phyloP scores from a whole-genome alignment of 208 protist genomes.

The Leishmania major region DNA sequence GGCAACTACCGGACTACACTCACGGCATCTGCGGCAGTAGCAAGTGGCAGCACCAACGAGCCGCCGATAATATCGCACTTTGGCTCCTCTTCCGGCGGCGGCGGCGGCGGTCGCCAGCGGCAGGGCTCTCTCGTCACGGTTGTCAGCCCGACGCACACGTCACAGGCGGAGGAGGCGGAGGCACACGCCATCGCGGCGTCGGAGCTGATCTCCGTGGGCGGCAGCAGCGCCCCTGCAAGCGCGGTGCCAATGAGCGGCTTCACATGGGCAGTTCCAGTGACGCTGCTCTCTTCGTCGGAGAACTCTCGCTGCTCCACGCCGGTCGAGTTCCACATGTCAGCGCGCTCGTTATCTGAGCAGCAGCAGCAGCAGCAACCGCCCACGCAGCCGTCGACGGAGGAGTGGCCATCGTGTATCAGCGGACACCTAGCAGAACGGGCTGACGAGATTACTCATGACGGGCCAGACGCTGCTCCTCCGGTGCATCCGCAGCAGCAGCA shows the following conservation, averaged over 20 bases:
- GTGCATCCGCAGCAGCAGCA: background rate
- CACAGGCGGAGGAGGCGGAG: background rate
- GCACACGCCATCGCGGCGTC: constrained; percentile 1
- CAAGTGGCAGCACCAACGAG: background rate
- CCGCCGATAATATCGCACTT: background rate
- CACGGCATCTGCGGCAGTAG: background rate
- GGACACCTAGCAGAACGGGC: background rate
- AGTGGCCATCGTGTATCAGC: background rate
- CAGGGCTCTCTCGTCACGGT: constrained; percentile 18
- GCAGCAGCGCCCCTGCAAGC: background rate
- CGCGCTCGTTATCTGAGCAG: background rate
- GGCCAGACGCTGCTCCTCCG: background rate
- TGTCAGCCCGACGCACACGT: constrained; percentile 21
- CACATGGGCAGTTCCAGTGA: background rate
- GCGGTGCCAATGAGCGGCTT: background rate
- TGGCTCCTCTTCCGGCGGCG: background rate
- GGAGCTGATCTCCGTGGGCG: background rate
- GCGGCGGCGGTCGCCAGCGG: constrained; percentile 2
- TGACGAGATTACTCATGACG: background rate
- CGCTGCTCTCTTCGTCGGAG: constrained; percentile 3
- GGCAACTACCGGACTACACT: background rate
- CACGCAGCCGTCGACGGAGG: background rate
- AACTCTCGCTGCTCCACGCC: background rate
- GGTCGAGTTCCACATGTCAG: background rate
- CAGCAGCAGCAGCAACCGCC: background rate